Evolutionary conservation across 2,329 filamentous ascomycete species (phyloP).

Genomic region (Exophiala sideris): DNA sequence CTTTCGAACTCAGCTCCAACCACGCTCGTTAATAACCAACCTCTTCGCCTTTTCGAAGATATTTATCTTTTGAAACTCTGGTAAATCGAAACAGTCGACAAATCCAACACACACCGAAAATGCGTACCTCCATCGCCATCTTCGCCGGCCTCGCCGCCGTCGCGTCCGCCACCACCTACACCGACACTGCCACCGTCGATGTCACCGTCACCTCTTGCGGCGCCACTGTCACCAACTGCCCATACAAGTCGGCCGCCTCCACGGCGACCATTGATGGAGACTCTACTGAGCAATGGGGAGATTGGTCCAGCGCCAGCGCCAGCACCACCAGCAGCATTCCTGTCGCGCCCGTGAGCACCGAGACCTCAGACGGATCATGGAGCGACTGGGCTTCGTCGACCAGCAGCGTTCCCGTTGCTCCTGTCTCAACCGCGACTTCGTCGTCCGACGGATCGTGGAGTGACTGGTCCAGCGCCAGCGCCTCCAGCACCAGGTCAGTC

Average conservation of each 20-base stretch:
- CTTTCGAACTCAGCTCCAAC: conserved; percentile 28
- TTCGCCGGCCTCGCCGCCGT: conserved; percentile 37
- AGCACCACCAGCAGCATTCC: conserved; percentile 7
- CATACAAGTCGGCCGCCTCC: conserved; percentile 18
- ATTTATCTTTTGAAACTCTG: conserved; percentile 15
- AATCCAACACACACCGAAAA: conserved; percentile 20
- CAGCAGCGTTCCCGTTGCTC: conserved; percentile 9
- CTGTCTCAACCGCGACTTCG: conserved; percentile 6
- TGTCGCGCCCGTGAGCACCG: conserved; percentile 6
- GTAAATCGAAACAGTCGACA: conserved; percentile 18
- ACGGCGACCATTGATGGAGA: conserved; percentile 2
- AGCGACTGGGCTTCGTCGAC: conserved; percentile 11
- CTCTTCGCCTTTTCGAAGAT: conserved; percentile 12
- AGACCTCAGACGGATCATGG: conserved; percentile 2
- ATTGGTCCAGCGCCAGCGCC: conserved; percentile 13
- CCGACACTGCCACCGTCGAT: conserved; percentile 58
- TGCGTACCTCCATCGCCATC: conserved; percentile 34
- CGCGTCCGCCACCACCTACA: conserved; percentile 28
- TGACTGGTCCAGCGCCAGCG: not conserved
- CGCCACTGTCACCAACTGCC: conserved; percentile 60
- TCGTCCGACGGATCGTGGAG: not conserved
- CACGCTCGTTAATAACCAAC: conserved; percentile 24
- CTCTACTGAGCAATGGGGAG: conserved; percentile 11
- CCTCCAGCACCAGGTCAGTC: conserved; percentile 9
- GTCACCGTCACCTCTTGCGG: conserved; percentile 63